A percentile compares a stretch with the other conserved stretches of the same genome.
phyloP scores from a whole-genome alignment of 192 early-diverging fungal genomes.

The Podila epicladia region DNA sequence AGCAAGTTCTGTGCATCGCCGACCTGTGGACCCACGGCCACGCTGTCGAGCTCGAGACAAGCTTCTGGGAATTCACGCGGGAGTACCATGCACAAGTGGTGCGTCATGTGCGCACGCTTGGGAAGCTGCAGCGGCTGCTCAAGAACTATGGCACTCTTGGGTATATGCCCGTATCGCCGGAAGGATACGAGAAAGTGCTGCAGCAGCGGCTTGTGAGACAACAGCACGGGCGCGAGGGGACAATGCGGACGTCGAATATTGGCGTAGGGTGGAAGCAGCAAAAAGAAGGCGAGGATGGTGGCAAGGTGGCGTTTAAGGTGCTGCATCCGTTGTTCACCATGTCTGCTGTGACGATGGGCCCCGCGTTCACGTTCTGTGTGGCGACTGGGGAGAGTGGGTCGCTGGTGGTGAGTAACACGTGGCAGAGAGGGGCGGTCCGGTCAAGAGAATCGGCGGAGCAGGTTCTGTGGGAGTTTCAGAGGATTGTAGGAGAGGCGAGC shows the following conservation, averaged over 20 bases:
- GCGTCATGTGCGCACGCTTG: not conserved
- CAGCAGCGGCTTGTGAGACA: conserved; percentile 6
- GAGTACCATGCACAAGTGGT: conserved; percentile 12
- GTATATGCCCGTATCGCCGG: conserved; percentile 4
- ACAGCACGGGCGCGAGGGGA: conserved; percentile 26
- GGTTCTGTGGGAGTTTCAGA: conserved; percentile 16
- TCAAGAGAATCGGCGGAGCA: not conserved
- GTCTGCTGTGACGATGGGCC: not conserved
- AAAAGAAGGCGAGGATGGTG: not conserved
- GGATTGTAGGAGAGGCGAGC: conserved; percentile 19
- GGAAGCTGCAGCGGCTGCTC: not conserved
- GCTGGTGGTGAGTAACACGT: conserved; percentile 5
- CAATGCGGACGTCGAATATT: conserved; percentile 26
- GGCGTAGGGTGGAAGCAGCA: not conserved
- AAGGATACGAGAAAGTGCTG: conserved; percentile 19
- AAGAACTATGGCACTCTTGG: conserved; percentile 8
- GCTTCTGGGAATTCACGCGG: conserved; percentile 22
- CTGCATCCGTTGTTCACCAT: conserved; percentile 23
- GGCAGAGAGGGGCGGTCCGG: conserved; percentile 18
- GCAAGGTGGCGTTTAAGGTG: not conserved
- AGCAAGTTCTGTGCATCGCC: conserved; percentile 13
- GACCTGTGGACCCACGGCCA: conserved; percentile 15
- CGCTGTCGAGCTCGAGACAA: conserved; percentile 11
- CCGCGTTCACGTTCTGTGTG: conserved; percentile 9
- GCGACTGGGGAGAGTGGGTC: conserved; percentile 22